Evolutionary conservation across 2,329 filamentous ascomycete species (phyloP).

Genomic region (Trichoderma sp.): DNA sequence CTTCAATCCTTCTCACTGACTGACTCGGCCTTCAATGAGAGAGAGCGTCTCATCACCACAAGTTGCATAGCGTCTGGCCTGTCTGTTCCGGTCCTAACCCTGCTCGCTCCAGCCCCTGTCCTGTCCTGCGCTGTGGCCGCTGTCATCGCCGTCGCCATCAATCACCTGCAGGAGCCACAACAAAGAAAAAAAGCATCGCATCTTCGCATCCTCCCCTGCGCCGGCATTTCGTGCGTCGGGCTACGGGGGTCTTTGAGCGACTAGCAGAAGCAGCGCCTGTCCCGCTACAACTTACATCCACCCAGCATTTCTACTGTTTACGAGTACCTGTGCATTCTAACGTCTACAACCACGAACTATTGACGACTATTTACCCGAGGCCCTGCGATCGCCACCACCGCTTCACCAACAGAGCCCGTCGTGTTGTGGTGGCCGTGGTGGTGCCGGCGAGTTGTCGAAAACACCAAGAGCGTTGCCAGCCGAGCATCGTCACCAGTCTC

Average conservation of each 20-base stretch:
- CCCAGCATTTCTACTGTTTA: not conserved
- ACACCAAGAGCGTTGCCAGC: constrained; percentile 5
- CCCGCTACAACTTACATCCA: not conserved
- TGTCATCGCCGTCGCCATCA: not conserved
- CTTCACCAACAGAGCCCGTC: not conserved
- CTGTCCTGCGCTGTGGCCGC: not conserved
- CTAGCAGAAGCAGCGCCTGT: not conserved
- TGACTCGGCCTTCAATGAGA: not conserved
- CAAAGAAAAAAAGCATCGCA: constrained; percentile 5
- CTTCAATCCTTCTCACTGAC: not conserved
- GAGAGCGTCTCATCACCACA: not conserved
- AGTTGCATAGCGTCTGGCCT: not conserved
- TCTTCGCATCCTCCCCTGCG: constrained; percentile 20
- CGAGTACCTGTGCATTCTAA: not conserved
- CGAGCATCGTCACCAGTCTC: constrained; percentile 20
- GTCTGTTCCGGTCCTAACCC: not conserved
- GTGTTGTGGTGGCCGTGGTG: constrained; percentile 8
- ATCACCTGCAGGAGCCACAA: constrained; percentile 18
- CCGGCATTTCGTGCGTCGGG: constrained; percentile 9
- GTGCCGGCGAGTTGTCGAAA: constrained; percentile 1
- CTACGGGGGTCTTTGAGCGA: not conserved
- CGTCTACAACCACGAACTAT: not conserved
- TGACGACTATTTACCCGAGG: not conserved
- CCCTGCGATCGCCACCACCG: not conserved
- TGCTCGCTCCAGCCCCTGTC: not conserved